phyloP scores from a whole-genome alignment of 768 basidiomycete species.

The Panaeolus papilionaceus region DNA sequence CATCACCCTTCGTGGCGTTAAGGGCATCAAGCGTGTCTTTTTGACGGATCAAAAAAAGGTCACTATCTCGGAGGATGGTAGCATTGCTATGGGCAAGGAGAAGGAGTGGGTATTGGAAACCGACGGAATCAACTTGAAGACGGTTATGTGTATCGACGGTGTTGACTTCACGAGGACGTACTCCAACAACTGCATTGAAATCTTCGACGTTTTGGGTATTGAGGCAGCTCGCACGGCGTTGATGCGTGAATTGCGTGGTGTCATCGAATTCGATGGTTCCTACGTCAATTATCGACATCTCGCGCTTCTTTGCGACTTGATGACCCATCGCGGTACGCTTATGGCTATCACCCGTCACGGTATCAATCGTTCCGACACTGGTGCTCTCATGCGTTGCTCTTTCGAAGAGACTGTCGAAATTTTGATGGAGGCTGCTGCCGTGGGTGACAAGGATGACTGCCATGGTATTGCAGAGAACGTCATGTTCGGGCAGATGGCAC shows the following conservation, averaged over 20 bases:
- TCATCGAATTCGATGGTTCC: constrained; percentile 99
- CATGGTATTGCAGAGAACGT: constrained; percentile 99
- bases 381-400: constrained; percentile 97
- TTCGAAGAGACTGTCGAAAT: constrained; percentile 99
- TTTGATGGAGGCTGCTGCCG: constrained; percentile 97
- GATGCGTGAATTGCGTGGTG: constrained; percentile 90
- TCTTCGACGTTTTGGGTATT: constrained; percentile 94
- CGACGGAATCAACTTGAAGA: constrained; percentile 94
- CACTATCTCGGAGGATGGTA: constrained; percentile 66
- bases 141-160: constrained; percentile 94
- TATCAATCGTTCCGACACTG: constrained; percentile 99
- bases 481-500: constrained; percentile 99
- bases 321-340: constrained; percentile 93
- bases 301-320: constrained; percentile 94
- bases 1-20: constrained; percentile 93
- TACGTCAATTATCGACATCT: constrained; percentile 99
- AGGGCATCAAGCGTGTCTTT: constrained; percentile 91
- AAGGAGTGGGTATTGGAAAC: constrained; percentile 98
- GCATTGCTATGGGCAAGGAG: constrained; percentile 64
- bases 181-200: constrained; percentile 96
- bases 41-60: constrained; percentile 88
- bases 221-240: constrained; percentile 96
- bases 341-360: constrained; percentile 99
- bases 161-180: constrained; percentile 94
- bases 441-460: constrained; percentile 98